phyloP scores from a whole-genome alignment of 176 grass and related monocot genomes.

The Dendrocalamus sinicus region DNA sequence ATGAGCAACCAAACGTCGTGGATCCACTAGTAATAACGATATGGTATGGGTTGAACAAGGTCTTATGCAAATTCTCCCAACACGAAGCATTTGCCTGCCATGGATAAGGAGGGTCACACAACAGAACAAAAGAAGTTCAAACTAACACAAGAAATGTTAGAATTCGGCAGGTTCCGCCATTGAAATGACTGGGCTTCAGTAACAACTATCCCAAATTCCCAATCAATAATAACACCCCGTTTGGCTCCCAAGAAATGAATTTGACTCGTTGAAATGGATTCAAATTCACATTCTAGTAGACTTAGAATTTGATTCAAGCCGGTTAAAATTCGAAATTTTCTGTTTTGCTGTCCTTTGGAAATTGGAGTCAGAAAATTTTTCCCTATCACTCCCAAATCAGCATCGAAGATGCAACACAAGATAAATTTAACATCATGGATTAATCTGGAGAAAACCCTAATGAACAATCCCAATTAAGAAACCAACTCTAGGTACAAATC shows the following conservation, averaged over 20 bases:
- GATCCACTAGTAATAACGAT: slow-evolving; percentile 8
- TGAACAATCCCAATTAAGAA: background rate
- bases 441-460: background rate
- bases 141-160: background rate
- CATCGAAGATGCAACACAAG: background rate
- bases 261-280: background rate
- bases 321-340: background rate
- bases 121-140: background rate
- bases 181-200: background rate
- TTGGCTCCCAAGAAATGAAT: background rate
- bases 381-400: background rate
- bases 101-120: background rate
- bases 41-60: background rate
- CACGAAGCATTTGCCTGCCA: slow-evolving; percentile 47
- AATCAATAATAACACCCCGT: background rate
- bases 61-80: slow-evolving; percentile 40
- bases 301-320: background rate
- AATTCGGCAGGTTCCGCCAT: background rate
- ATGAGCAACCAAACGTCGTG: background rate
- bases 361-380: background rate
- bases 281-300: background rate
- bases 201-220: background rate
- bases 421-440: background rate
- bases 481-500: no score
- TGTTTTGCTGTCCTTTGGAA: background rate